Evolutionary conservation across 2,329 filamentous ascomycete species (phyloP).

Genomic region (Didymosphaeria variabile): DNA sequence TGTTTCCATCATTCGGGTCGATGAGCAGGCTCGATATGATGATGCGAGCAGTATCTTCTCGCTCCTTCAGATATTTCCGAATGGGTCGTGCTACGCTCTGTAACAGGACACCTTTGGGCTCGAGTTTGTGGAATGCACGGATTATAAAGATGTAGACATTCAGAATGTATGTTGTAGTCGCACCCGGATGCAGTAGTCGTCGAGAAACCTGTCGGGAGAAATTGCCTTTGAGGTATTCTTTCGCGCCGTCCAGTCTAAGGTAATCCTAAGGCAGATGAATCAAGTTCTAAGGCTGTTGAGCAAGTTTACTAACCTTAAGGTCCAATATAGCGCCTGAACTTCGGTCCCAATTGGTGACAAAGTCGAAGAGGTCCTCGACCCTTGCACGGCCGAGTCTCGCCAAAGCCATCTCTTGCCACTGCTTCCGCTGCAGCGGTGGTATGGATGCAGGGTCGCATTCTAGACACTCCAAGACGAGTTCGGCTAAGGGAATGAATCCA

Average conservation of each 20-base stretch:
- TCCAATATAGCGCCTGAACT: constrained; percentile 78
- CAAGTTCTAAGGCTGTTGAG: neutral
- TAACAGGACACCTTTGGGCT: constrained; percentile 79
- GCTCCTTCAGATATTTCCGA: constrained; percentile 77
- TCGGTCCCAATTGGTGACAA: constrained; percentile 77
- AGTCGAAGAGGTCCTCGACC: constrained; percentile 79
- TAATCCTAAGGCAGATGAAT: constrained; percentile 60
- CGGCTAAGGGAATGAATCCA: constrained; percentile 70
- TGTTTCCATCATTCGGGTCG: constrained; percentile 60
- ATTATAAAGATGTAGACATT: constrained; percentile 83
- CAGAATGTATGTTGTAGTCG: constrained; percentile 78
- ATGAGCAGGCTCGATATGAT: constrained; percentile 78
- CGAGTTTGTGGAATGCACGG: constrained; percentile 76
- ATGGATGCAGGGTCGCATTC: constrained; percentile 39
- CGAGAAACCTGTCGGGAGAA: constrained; percentile 73
- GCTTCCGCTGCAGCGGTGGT: constrained; percentile 61
- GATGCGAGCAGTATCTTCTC: constrained; percentile 80
- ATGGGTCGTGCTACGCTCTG: constrained; percentile 77
- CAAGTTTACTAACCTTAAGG: constrained; percentile 58
- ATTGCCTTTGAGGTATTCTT: constrained; percentile 73
- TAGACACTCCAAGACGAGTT: constrained; percentile 64
- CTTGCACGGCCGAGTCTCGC: constrained; percentile 73
- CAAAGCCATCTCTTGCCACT: constrained; percentile 76
- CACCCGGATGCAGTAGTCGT: constrained; percentile 76
- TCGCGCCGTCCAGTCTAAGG: constrained; percentile 72